phyloP scores from a whole-genome alignment of 148 eudicot genomes.

The Rhododendron vialii region DNA sequence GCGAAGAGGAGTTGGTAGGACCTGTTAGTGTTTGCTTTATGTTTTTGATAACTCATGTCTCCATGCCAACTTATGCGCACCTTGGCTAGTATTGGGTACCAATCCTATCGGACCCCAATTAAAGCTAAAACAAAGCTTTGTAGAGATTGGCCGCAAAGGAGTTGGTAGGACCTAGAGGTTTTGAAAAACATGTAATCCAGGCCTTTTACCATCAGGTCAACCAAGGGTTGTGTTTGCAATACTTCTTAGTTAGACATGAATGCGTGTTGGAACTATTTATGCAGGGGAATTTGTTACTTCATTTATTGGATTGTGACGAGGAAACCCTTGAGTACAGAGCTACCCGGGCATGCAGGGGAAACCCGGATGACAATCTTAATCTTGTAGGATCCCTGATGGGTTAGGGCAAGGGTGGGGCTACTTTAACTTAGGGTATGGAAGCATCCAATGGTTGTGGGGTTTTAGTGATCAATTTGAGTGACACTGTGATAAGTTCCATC shows the following conservation, averaged over 20 bases:
- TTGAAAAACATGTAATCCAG: too few relatives aligned
- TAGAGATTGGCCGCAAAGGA: background rate
- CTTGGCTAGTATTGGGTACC: too few relatives aligned
- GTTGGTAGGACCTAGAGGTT: too few relatives aligned
- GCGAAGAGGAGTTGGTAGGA: background rate
- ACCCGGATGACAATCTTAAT: background rate
- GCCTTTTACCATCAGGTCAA: too few relatives aligned
- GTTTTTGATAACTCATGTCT: background rate
- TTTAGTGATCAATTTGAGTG: background rate
- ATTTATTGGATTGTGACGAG: background rate
- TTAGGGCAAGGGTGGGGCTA: background rate
- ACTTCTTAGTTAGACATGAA: background rate
- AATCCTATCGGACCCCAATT: too few relatives aligned
- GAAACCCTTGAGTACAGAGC: background rate
- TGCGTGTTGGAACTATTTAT: background rate
- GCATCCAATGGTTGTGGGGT: background rate
- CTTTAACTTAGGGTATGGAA: background rate
- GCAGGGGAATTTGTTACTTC: background rate
- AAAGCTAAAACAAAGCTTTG: too few relatives aligned
- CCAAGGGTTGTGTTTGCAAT: background rate
- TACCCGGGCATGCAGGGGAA: background rate
- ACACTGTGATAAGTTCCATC: background rate
- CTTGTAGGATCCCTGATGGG: background rate
- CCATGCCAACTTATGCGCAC: background rate
- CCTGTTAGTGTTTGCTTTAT: background rate